Base-by-base conservation (phyloP, 306 rosid genomes). In the Styphnolobium japonicum region DNA sequence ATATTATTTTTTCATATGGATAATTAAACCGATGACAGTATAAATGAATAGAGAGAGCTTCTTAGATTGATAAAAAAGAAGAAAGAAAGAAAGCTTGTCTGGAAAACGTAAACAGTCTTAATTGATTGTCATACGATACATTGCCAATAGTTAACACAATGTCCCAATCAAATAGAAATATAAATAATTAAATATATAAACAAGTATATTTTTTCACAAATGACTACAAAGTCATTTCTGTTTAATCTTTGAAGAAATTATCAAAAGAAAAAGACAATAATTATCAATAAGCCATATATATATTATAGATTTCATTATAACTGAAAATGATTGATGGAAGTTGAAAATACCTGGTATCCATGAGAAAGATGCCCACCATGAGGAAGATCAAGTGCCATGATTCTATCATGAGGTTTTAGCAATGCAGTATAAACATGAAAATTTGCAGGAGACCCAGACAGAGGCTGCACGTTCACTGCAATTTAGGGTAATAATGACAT, bases 331-430 rank as follows among this genome's bases (percentile, higher is more conserved):
- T 55, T 39, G 43, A 39, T 69, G 39, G 37, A 80, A 58, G 10
- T 70, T 80, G 22, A 21, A 53, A 68, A 48, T 52, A 92, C 98
- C 98, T 96, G 99, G 78, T 96, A 96, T 34, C 99, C 99, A 73
- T 96, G 99, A 83, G 99, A 96, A 83, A 96, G 99, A 91, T 96
- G 99, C n/a, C 99, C 99, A 18, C 99, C 99, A 52, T 96, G 99
- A 83, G 98, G 99, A 86, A 96, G 99, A 87, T 96, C 99, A 34
- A 96, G 99, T 27, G 99, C 99, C 99, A 96, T 96, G 86, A 96
- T 96, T 87, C 99, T 88, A 0, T 96, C 99, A 81, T 93, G 99
- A 43, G 99, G 98, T 84, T 96, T 96, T 51, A 96, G 83, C 90
- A 96, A 85, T 7, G 99, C 99, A 11, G 99, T 96, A 83, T 93